Base-by-base conservation (phyloP, 2,329 filamentous ascomycete species). In the Aspergillus sclerotialis region DNA sequence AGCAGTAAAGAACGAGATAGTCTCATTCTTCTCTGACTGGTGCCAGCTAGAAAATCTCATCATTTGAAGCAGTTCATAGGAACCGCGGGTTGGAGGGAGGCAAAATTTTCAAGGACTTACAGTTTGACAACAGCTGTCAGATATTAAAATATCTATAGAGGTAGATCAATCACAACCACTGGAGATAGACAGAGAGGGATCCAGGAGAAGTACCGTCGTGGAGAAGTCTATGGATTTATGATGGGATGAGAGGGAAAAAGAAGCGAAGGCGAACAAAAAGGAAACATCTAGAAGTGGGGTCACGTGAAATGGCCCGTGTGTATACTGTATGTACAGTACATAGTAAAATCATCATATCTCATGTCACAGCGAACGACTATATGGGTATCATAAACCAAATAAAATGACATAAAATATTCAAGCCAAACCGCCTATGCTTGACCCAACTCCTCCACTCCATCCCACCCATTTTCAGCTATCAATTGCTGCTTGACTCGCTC, bases 401-500 rank as follows among this genome's bases (percentile, higher is more conserved):
- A 35, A n/a, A 26, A 34, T 35, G 23, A 12, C 32, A 33, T 25
- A 35, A 42, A 17, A 37, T 23, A 30, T 28, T n/a, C 30, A 24
- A 41, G 14, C 35, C 24, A 36, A n/a, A n/a, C n/a, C n/a, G n/a
- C n/a, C 43, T 30, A 48, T 23, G 42, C 37, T 41, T 56, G 48
- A 36, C 64, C 61, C 48, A 64, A 44, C 55, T 82, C 78, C 28
- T 82, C 67, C 42, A 75, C 69, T 61, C 93, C 87, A 47, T 94
- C 88, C 86, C 89, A 94, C 1, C 87, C 90, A n/a, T 84, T 87
- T 40, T 78, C 80, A 52, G 77, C 74, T 42, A 86, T 63, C 47
- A 95, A 68, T 66, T 80, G 89, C 18, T 72, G 73, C 35, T 80
- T 80, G 0, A 94, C 81, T 33, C 82, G 70, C 55, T 79, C 76